Evolutionary conservation across 768 basidiomycete genomes (phyloP).

Genomic region (Austroboletus eburneus): DNA sequence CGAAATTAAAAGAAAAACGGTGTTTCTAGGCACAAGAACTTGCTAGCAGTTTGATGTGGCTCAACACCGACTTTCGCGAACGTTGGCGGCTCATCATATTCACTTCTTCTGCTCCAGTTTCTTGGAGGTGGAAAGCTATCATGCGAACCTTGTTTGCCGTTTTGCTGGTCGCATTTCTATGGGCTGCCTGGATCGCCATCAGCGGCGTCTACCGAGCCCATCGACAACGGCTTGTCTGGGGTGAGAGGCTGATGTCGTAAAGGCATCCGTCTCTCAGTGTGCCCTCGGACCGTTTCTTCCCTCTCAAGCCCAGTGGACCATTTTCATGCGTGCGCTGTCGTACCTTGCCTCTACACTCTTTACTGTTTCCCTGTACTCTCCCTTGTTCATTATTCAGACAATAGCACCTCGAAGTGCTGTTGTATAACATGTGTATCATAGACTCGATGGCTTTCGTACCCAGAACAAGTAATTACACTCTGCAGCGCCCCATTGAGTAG

Average conservation of each 20-base stretch:
- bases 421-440: too few relatives aligned
- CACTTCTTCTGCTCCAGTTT: constrained; percentile 67
- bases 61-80: constrained; percentile 75
- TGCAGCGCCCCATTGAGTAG: constrained; percentile 43
- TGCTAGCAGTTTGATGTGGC: constrained; percentile 63
- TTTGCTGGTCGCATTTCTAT: constrained; percentile 53
- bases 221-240: constrained; percentile 73
- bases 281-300: neutral
- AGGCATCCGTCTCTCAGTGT: too few relatives aligned
- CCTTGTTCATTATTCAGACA: neutral
- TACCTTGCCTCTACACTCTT: neutral
- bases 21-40: constrained; percentile 55
- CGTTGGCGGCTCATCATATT: constrained; percentile 74
- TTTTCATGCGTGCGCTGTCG: neutral
- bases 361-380: neutral
- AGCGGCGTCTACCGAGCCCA: constrained; percentile 71
- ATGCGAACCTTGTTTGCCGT: constrained; percentile 59
- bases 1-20: neutral
- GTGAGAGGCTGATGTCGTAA: constrained; percentile 72
- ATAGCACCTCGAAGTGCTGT: neutral
- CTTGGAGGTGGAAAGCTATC: constrained; percentile 61
- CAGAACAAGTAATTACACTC: constrained; percentile 82
- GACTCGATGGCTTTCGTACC: constrained; percentile 77
- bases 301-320: neutral
- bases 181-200: constrained; percentile 57